A percentile compares a stretch with the other conserved stretches of the same genome.
Conservation (phyloP, 768 basidiomycete genomes). For the Cyclocybe cylindracea region DNA sequence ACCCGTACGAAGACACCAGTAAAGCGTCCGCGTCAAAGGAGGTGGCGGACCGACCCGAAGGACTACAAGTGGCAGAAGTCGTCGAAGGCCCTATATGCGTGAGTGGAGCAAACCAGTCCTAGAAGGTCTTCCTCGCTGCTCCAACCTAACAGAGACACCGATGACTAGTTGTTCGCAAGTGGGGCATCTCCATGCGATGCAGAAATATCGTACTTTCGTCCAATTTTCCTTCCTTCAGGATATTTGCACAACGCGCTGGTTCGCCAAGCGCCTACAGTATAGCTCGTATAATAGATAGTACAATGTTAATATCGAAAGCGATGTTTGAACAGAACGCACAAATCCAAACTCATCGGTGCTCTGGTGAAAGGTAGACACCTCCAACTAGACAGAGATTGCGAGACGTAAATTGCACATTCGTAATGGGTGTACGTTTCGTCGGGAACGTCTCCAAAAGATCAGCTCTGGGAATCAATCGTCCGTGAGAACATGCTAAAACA, state of each 20-base stretch:
- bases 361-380: slow-evolving; percentile 69
- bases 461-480: slow-evolving; percentile 44
- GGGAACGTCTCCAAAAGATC: slow-evolving; percentile 91
- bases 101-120: no score
- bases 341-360: slow-evolving; percentile 31
- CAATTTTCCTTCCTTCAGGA: background rate
- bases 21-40: background rate
- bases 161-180: no score
- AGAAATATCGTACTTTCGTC: background rate
- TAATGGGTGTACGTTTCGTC: slow-evolving; percentile 94
- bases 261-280: background rate
- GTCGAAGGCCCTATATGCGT: background rate
- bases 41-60: background rate
- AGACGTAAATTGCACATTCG: slow-evolving; percentile 91
- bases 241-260: no score
- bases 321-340: background rate
- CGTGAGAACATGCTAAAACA: background rate
- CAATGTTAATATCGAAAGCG: slow-evolving; percentile 5
- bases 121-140: no score
- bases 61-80: background rate
- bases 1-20: no score
- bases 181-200: no score
- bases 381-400: slow-evolving; percentile 91
- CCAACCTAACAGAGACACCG: no score
- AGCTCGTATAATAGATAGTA: slow-evolving; percentile 7